Percentiles rank a stretch among this genome's conserved stretches.
These are phyloP conservation scores for Fusarium verrucosum DNA, from an alignment of 2,329 filamentous ascomycete species.

Conservation along the genomic window DNA sequence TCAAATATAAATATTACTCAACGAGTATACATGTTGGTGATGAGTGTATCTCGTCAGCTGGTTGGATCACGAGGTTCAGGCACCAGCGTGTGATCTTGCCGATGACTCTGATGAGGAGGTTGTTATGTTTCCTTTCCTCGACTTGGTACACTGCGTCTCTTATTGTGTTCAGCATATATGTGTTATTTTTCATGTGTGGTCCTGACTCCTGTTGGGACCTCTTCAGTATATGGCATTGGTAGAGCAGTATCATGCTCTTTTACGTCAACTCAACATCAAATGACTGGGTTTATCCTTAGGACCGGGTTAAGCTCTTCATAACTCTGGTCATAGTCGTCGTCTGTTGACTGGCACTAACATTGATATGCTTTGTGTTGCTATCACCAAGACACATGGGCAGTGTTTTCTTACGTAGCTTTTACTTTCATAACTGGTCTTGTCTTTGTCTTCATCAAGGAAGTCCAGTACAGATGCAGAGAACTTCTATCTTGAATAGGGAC, in stretches of 20 bases:
- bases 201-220: too few relatives aligned
- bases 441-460: background rate
- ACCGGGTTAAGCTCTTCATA: background rate
- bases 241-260: background rate
- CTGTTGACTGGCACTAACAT: background rate
- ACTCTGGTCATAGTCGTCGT: background rate
- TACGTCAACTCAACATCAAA: background rate
- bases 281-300: background rate
- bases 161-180: too few relatives aligned
- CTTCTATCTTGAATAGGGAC: background rate
- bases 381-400: too few relatives aligned
- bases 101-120: too few relatives aligned
- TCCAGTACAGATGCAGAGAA: too few relatives aligned
- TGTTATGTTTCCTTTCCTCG: too few relatives aligned
- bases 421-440: background rate
- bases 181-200: too few relatives aligned
- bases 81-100: too few relatives aligned
- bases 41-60: background rate
- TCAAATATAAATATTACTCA: background rate
- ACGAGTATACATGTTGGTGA: background rate
- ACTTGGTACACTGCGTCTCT: too few relatives aligned
- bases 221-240: background rate
- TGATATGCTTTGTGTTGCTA: too few relatives aligned
- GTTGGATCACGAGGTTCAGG: too few relatives aligned
- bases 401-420: background rate